Evolutionary conservation across 139 green algal species (phyloP).

Genomic region (Chlamydomonas sphaeroides): DNA sequence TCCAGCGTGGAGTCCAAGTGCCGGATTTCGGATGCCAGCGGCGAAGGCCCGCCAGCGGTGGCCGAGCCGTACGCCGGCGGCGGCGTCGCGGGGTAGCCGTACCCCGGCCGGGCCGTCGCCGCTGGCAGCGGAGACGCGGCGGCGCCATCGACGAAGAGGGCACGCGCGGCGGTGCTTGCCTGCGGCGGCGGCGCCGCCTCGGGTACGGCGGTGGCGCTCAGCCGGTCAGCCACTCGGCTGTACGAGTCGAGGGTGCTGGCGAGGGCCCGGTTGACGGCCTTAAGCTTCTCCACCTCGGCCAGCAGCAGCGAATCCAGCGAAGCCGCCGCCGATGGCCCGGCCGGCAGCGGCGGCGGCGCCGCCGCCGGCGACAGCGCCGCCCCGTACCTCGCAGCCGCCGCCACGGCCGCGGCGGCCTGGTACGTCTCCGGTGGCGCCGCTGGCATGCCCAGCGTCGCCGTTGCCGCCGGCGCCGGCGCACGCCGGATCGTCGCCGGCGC

Average conservation of each 20-base stretch:
- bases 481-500: no score
- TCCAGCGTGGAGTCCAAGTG: slow-evolving; percentile 5
- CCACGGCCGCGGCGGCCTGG: no score
- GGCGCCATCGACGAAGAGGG: no score
- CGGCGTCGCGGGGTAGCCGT: background rate
- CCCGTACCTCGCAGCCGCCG: no score
- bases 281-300: slow-evolving; percentile 32
- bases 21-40: background rate
- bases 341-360: background rate
- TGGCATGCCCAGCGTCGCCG: no score
- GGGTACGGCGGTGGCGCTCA: background rate
- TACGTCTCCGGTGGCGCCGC: no score
- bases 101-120: background rate
- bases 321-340: background rate
- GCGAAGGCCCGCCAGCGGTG: no score
- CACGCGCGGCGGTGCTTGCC: background rate
- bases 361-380: background rate
- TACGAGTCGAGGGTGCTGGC: slow-evolving; percentile 10
- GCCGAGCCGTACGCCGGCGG: no score
- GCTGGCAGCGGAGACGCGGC: background rate
- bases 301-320: slow-evolving; percentile 29
- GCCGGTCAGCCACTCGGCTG: background rate
- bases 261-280: slow-evolving; percentile 4
- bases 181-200: no score
- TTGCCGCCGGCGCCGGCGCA: no score